phyloP scores from a whole-genome alignment of 768 basidiomycete genomes.

The Termitomyces sp. region DNA sequence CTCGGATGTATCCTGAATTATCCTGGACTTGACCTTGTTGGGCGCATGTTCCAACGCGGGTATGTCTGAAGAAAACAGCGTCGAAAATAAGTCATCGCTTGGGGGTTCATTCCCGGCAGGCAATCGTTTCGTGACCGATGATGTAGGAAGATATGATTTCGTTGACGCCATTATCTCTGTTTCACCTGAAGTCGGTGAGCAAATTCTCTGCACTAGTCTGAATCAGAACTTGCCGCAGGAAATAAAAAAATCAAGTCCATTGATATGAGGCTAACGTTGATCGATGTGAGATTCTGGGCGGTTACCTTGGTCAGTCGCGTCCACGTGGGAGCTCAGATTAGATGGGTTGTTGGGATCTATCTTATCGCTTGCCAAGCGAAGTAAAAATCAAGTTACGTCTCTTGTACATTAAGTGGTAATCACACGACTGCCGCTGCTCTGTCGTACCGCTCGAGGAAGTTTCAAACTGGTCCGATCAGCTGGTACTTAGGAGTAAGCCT shows the following conservation, averaged over 20 bases:
- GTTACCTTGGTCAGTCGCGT: neutral
- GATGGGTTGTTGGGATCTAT: neutral
- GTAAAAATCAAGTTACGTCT: too few species aligned
- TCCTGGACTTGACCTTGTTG: neutral
- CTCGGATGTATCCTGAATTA: slow-evolving; percentile 1
- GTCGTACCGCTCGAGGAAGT: too few species aligned
- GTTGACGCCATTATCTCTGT: neutral
- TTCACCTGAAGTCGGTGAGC: neutral
- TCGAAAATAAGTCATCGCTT: neutral
- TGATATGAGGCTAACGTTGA: slow-evolving; percentile 1
- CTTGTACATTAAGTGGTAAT: too few species aligned
- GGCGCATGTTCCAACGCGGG: neutral
- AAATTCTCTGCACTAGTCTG: neutral
- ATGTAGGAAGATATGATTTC: neutral
- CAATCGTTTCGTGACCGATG: neutral
- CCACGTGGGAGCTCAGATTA: slow-evolving; percentile 1
- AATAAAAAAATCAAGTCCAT: neutral
- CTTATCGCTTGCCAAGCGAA: neutral
- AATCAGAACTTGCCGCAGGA: neutral
- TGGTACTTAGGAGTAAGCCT: too few species aligned
- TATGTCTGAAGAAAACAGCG: neutral
- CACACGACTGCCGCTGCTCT: too few species aligned
- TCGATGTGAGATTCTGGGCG: neutral
- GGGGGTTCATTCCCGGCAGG: neutral
- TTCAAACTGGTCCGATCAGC: too few species aligned